These are phyloP conservation scores for Trichoderma koningii DNA, from an alignment of 2,329 filamentous ascomycete species.

Conservation along the genomic window DNA sequence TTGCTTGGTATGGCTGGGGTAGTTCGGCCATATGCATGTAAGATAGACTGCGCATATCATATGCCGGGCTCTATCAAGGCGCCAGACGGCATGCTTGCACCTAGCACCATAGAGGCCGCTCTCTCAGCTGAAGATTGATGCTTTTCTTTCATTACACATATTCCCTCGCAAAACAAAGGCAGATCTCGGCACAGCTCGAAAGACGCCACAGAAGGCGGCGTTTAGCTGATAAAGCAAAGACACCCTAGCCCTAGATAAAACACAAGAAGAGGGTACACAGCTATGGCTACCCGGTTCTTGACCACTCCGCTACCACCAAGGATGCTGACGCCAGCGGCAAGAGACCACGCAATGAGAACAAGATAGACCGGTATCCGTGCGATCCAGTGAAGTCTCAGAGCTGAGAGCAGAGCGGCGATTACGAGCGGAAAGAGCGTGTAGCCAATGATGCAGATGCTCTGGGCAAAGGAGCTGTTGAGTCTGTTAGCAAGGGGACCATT, in stretches of 20 bases:
- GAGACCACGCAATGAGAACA: constrained; percentile 84
- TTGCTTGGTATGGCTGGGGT: no score
- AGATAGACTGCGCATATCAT: neutral
- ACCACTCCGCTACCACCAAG: constrained; percentile 93
- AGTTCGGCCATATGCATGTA: neutral
- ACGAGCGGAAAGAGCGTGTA: constrained; percentile 98
- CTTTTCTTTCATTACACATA: neutral
- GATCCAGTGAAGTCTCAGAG: constrained; percentile 75
- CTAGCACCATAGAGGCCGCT: neutral
- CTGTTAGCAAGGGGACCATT: constrained; percentile 30
- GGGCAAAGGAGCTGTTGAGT: constrained; percentile 80
- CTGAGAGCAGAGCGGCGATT: constrained; percentile 86
- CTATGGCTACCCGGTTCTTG: constrained; percentile 89
- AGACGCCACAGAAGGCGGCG: neutral
- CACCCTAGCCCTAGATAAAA: constrained; percentile 94
- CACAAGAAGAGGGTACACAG: constrained; percentile 91
- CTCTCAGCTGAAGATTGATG: neutral
- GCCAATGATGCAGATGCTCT: constrained; percentile 96
- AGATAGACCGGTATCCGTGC: constrained; percentile 88
- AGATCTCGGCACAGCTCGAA: neutral
- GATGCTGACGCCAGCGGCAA: constrained; percentile 95
- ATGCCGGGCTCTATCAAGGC: neutral
- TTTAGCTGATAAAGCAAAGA: constrained; percentile 92
- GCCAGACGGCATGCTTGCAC: neutral
- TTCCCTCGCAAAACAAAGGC: neutral